Evolutionary conservation across 805 yeast species (phyloP).

Genomic region (Ogataea degrootiae): DNA sequence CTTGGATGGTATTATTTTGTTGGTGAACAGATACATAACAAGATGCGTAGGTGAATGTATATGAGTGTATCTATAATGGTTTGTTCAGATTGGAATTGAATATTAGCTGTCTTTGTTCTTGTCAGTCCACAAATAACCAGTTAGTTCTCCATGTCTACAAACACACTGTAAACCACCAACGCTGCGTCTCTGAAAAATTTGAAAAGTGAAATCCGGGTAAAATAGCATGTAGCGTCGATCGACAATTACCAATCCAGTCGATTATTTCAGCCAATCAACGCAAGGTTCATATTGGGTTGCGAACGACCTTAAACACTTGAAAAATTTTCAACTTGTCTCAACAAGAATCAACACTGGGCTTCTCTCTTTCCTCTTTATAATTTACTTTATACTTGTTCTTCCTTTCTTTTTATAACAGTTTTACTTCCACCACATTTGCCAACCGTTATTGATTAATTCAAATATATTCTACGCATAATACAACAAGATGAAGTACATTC

Average conservation of each 20-base stretch:
- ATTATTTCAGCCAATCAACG: too few relatives aligned
- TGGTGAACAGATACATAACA: background rate
- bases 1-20: background rate
- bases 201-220: too few relatives aligned
- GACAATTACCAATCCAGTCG: too few relatives aligned
- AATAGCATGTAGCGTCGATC: too few relatives aligned
- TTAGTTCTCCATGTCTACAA: too few relatives aligned
- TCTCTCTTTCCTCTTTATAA: background rate
- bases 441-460: background rate
- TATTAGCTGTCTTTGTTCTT: too few relatives aligned
- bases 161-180: too few relatives aligned
- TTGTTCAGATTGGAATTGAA: background rate
- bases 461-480: background rate
- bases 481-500: conserved; percentile 52
- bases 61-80: background rate
- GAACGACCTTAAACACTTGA: background rate
- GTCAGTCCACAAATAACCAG: too few relatives aligned
- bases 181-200: too few relatives aligned
- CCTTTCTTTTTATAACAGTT: background rate
- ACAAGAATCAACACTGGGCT: background rate
- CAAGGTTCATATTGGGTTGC: too few relatives aligned
- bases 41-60: background rate
- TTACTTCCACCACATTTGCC: background rate
- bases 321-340: background rate
- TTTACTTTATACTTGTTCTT: background rate